phyloP scores from a whole-genome alignment of 352 stramenopile species.

The Globisporangium parvum region DNA sequence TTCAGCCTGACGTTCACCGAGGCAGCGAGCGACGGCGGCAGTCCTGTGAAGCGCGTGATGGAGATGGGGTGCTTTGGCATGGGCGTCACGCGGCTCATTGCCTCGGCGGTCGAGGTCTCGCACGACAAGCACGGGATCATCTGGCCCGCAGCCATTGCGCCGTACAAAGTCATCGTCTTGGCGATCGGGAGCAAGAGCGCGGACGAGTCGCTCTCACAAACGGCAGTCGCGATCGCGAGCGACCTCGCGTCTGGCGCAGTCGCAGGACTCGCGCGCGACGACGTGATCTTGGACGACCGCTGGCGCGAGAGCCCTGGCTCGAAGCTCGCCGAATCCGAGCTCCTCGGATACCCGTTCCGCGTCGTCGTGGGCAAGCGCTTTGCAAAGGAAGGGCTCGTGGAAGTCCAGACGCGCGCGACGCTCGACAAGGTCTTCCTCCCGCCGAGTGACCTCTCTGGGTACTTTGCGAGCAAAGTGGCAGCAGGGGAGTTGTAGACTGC shows the following conservation, averaged over 20 bases:
- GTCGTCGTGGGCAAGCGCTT: slow-evolving; percentile 83
- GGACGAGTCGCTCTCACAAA: slow-evolving; percentile 39
- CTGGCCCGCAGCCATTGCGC: slow-evolving; percentile 76
- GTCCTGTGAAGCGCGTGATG: slow-evolving; percentile 36
- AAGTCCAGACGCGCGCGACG: slow-evolving; percentile 61
- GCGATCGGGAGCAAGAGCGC: slow-evolving; percentile 54
- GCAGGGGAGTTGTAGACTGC: slow-evolving; percentile 12
- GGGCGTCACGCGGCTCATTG: slow-evolving; percentile 76
- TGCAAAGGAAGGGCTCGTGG: slow-evolving; percentile 62
- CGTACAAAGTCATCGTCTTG: slow-evolving; percentile 78
- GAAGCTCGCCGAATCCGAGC: slow-evolving; percentile 82
- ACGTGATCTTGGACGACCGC: slow-evolving; percentile 82
- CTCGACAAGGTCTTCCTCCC: slow-evolving; percentile 60
- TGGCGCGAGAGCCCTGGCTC: slow-evolving; percentile 74
- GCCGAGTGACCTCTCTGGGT: slow-evolving; percentile 29
- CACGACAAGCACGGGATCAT: slow-evolving; percentile 77
- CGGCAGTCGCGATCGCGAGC: slow-evolving; percentile 40
- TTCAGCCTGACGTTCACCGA: slow-evolving; percentile 58
- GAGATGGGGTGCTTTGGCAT: slow-evolving; percentile 90
- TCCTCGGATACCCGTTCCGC: slow-evolving; percentile 81
- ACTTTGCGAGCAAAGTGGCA: slow-evolving; percentile 24
- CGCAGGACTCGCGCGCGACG: slow-evolving; percentile 26
- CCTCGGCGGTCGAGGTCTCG: slow-evolving; percentile 71
- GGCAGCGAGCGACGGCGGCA: slow-evolving; percentile 22
- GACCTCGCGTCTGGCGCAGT: slow-evolving; percentile 36